A percentile compares a stretch with the other conserved stretches of the same genome.
These are phyloP conservation scores for Thielaviopsis populi DNA, from an alignment of 2,329 filamentous ascomycete genomes.

Conservation along the genomic window DNA sequence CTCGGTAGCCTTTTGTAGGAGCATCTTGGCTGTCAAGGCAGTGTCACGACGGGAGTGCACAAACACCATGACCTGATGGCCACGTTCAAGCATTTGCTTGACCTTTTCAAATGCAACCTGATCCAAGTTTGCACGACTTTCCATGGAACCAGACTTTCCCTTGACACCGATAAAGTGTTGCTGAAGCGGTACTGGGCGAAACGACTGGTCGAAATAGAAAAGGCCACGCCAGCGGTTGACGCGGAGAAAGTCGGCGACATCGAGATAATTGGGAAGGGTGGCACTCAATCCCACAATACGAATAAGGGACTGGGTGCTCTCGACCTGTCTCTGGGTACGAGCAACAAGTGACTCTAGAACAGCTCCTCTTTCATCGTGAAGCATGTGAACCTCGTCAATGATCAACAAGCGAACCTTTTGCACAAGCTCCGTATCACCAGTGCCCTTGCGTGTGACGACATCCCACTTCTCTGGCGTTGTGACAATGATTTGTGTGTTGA, in stretches of 20 bases:
- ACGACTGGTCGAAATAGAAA: constrained; percentile 95
- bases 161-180: constrained; percentile 97
- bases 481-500: constrained; percentile 93
- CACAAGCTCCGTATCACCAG: constrained; percentile 90
- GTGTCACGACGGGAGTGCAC: constrained; percentile 96
- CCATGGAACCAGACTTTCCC: constrained; percentile 68
- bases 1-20: constrained; percentile 76
- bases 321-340: constrained; percentile 86
- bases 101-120: constrained; percentile 85
- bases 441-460: constrained; percentile 91
- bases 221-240: constrained; percentile 86
- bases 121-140: constrained; percentile 80
- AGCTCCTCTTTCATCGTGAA: constrained; percentile 91
- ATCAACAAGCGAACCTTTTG: constrained; percentile 93
- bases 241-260: constrained; percentile 92
- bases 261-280: constrained; percentile 88
- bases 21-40: constrained; percentile 67
- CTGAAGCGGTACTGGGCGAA: constrained; percentile 87
- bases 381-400: constrained; percentile 98
- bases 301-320: constrained; percentile 94
- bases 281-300: constrained; percentile 91
- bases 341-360: constrained; percentile 93
- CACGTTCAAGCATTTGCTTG: constrained; percentile 72
- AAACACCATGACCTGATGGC: constrained; percentile 99
- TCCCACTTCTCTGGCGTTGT: constrained; percentile 99